Evolutionary conservation across 2,329 filamentous ascomycete species (phyloP).

Genomic region (Trichoderma semiorbis): DNA sequence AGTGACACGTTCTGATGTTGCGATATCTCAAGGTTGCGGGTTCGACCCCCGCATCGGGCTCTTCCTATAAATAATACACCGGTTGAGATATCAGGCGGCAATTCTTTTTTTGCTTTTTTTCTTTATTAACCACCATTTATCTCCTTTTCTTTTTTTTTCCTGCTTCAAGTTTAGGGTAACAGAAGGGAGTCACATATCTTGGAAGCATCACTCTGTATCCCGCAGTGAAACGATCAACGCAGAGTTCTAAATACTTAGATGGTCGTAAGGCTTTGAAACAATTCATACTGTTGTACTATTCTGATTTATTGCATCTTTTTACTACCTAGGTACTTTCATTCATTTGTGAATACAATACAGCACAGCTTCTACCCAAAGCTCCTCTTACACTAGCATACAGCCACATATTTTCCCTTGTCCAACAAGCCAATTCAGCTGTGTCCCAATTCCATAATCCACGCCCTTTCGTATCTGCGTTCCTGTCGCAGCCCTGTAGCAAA

Average conservation of each 20-base stretch:
- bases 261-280: background rate
- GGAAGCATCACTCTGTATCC: background rate
- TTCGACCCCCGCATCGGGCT: slow-evolving; percentile 48
- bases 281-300: background rate
- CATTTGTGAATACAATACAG: background rate
- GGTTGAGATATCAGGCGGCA: background rate
- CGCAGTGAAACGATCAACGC: background rate
- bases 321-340: background rate
- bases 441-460: background rate
- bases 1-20: slow-evolving; percentile 15
- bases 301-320: background rate
- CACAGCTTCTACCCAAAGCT: background rate
- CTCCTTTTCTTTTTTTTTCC: background rate
- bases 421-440: background rate
- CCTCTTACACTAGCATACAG: background rate
- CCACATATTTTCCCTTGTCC: background rate
- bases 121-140: background rate
- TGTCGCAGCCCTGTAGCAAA: background rate
- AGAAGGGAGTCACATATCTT: background rate
- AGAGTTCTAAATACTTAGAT: background rate
- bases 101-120: background rate
- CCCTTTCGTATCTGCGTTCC: background rate
- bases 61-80: slow-evolving; percentile 31
- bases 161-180: background rate
- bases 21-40: slow-evolving; percentile 53